Conservation (phyloP, 2,329 filamentous ascomycete species). For the Sordariomycetes sp. region DNA sequence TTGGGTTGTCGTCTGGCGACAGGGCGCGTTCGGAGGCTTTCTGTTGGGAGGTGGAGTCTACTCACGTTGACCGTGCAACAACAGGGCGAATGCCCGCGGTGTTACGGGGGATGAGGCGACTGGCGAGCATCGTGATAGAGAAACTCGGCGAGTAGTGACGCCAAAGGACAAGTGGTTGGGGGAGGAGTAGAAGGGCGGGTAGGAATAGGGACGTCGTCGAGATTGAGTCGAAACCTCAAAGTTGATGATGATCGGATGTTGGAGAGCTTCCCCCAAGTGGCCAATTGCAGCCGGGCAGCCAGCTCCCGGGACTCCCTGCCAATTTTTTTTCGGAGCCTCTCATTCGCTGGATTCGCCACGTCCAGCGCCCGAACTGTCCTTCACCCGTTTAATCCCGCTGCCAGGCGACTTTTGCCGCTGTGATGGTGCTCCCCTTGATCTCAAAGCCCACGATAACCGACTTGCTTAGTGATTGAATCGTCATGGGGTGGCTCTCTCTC, state of each 20-base stretch:
- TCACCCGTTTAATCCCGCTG: slow-evolving; percentile 4
- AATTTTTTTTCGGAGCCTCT: slow-evolving; percentile 3
- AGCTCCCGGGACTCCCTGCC: background rate
- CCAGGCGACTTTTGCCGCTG: background rate
- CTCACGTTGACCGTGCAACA: slow-evolving; percentile 44
- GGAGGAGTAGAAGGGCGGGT: background rate
- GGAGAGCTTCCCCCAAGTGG: too few relatives aligned
- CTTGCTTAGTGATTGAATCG: too few relatives aligned
- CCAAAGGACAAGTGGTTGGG: background rate
- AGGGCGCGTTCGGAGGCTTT: background rate
- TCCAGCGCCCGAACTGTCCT: background rate
- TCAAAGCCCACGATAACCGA: background rate
- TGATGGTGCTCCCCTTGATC: too few relatives aligned
- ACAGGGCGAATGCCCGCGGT: slow-evolving; percentile 48
- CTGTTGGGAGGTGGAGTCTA: slow-evolving; percentile 6
- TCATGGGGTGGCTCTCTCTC: too few relatives aligned
- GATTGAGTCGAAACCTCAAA: too few relatives aligned
- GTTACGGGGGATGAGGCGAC: slow-evolving; percentile 50
- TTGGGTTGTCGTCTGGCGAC: background rate
- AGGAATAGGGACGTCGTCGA: too few relatives aligned
- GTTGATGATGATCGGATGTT: too few relatives aligned
- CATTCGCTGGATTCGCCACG: slow-evolving; percentile 2
- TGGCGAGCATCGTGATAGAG: slow-evolving; percentile 37
- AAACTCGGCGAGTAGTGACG: slow-evolving; percentile 1
- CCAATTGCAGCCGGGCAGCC: slow-evolving; percentile 1